phyloP scores from a whole-genome alignment of 2,329 filamentous ascomycete genomes.

The Calonectria montana region DNA sequence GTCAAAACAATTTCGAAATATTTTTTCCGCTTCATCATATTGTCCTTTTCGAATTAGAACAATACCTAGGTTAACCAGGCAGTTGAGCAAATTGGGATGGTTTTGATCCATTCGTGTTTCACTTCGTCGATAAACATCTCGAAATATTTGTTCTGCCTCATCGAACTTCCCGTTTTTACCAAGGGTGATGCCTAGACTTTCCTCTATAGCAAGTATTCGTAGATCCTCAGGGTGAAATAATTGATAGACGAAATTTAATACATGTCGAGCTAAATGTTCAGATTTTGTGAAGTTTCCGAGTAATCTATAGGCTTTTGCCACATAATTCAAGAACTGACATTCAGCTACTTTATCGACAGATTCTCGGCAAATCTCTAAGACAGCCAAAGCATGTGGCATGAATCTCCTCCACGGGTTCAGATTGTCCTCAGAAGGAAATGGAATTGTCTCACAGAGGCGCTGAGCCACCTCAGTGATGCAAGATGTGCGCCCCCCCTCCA shows the following conservation, averaged over 20 bases:
- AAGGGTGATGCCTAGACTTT: background rate
- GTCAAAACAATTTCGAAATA: background rate
- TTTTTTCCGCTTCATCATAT: slow-evolving; percentile 28
- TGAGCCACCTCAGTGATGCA: slow-evolving; percentile 14
- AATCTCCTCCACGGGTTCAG: slow-evolving; percentile 36
- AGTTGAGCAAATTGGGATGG: background rate
- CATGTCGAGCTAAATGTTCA: background rate
- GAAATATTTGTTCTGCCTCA: slow-evolving; percentile 27
- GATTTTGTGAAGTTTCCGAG: slow-evolving; percentile 27
- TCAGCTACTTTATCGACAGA: background rate
- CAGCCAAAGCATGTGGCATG: slow-evolving; percentile 35
- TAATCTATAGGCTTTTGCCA: background rate
- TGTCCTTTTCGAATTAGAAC: background rate
- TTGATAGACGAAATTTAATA: background rate
- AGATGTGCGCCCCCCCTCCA: slow-evolving; percentile 23
- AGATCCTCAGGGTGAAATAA: background rate
- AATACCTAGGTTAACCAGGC: background rate
- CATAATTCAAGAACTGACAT: background rate
- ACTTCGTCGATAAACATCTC: background rate
- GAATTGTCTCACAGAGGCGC: slow-evolving; percentile 25
- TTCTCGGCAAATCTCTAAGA: background rate
- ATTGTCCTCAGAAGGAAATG: slow-evolving; percentile 28
- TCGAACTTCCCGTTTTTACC: slow-evolving; percentile 14
- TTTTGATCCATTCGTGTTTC: background rate
- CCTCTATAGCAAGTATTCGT: background rate